Conservation (phyloP, 345 rosid species). For the Acer saccharum region DNA sequence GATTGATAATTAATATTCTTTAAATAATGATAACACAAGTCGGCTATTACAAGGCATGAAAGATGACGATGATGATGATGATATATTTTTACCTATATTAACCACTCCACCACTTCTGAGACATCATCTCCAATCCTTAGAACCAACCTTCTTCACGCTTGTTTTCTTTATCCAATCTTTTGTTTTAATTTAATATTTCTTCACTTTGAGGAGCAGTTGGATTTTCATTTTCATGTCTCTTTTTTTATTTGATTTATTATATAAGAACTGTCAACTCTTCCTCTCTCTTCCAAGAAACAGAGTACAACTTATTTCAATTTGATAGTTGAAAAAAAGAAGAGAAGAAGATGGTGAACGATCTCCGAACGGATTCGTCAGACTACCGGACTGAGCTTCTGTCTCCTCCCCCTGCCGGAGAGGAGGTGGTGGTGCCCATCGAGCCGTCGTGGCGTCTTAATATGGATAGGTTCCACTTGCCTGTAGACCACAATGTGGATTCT, state of each 20-base stretch:
- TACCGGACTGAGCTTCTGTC: constrained; percentile 51
- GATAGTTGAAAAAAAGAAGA: not conserved
- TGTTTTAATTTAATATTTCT: not conserved
- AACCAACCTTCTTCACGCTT: constrained; percentile 24
- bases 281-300: constrained; percentile 9
- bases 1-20: constrained; percentile 7
- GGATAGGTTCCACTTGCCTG: constrained; percentile 41
- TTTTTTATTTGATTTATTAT: constrained; percentile 1
- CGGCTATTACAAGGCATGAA: constrained; percentile 6
- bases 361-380: constrained; percentile 40
- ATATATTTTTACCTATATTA: not conserved
- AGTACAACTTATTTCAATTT: not conserved
- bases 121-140: not conserved
- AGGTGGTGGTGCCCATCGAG: constrained; percentile 2
- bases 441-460: constrained; percentile 52
- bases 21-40: constrained; percentile 2
- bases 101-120: constrained; percentile 12
- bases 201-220: constrained; percentile 17
- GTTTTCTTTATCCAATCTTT: not conserved
- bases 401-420: constrained; percentile 32
- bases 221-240: not conserved
- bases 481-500: constrained; percentile 18
- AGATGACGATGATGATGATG: not conserved
- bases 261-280: not conserved
- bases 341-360: constrained; percentile 25